A percentile compares a stretch with the other conserved stretches of the same genome.
phyloP scores from a whole-genome alignment of 495 filamentous ascomycete species.

The Xanthoparmelia taractica region DNA sequence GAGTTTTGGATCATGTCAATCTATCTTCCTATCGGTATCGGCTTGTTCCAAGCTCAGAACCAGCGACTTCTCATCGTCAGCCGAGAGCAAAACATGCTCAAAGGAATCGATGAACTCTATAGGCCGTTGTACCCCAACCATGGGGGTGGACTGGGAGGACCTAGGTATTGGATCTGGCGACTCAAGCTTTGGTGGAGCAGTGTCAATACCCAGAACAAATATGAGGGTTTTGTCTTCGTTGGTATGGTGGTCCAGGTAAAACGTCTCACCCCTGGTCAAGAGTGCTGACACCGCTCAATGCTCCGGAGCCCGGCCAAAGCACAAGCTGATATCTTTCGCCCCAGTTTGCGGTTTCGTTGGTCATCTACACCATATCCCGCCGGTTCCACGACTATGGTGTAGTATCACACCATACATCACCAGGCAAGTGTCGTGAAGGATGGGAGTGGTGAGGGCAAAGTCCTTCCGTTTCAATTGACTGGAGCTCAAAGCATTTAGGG shows the following conservation, averaged over 20 bases:
- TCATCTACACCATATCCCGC: conserved; percentile 57
- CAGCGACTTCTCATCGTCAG: conserved; percentile 58
- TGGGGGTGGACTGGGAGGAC: conserved; percentile 10
- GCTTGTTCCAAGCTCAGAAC: conserved; percentile 63
- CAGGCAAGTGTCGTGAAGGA: conserved; percentile 39
- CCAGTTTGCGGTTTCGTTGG: conserved; percentile 50
- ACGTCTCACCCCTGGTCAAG: not conserved
- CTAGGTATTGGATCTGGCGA: conserved; percentile 25
- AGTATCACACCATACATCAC: conserved; percentile 43
- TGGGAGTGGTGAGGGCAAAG: conserved; percentile 54
- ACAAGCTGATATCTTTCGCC: not conserved
- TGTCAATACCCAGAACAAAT: conserved; percentile 22
- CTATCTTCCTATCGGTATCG: conserved; percentile 59
- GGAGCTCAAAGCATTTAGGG: conserved; percentile 29
- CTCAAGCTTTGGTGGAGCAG: conserved; percentile 22
- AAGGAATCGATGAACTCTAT: conserved; percentile 18
- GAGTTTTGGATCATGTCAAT: conserved; percentile 72
- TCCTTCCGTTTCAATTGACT: not conserved
- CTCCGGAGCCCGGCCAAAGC: not conserved
- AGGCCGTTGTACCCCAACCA: conserved; percentile 13
- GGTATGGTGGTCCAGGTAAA: conserved; percentile 48
- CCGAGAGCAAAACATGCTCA: conserved; percentile 42
- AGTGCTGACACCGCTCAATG: not conserved
- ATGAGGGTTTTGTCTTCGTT: conserved; percentile 34
- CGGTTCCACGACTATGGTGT: conserved; percentile 57